phyloP scores from a whole-genome alignment of 23 red algal species.

The Chondrus crispus region DNA sequence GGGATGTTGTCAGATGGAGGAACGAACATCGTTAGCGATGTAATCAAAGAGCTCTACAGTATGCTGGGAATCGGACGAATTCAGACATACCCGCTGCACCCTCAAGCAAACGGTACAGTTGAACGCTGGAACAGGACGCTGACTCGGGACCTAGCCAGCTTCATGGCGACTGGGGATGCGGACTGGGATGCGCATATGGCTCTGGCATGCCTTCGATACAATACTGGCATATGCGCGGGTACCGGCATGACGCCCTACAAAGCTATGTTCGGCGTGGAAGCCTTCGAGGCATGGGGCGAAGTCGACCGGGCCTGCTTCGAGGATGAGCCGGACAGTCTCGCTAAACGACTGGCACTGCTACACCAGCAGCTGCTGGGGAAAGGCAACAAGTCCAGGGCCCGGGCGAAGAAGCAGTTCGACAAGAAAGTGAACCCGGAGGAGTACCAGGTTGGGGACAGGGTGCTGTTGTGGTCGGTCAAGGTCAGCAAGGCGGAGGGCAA shows the following conservation, averaged over 20 bases:
- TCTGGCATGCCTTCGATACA: not conserved
- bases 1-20: not conserved
- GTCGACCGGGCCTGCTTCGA: not conserved
- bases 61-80: not conserved
- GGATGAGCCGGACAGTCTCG: not conserved
- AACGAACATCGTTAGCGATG: not conserved
- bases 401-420: not conserved
- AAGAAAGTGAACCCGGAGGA: not conserved
- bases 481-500: not conserved
- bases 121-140: constrained; percentile 14
- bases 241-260: not conserved
- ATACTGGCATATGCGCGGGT: not conserved
- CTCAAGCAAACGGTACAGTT: not conserved
- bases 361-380: not conserved
- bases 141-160: not conserved
- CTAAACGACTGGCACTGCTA: not conserved
- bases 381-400: not conserved
- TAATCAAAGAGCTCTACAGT: not conserved
- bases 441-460: not conserved
- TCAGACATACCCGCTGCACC: not conserved
- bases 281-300: not conserved
- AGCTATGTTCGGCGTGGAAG: constrained; percentile 15
- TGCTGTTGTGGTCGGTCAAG: not conserved
- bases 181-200: not conserved
- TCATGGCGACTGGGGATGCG: not conserved